Evolutionary conservation across 306 rosid genomes (phyloP), one percentile per base, ranked within the genome.

Genomic region (Coriaria nepalensis): DNA sequence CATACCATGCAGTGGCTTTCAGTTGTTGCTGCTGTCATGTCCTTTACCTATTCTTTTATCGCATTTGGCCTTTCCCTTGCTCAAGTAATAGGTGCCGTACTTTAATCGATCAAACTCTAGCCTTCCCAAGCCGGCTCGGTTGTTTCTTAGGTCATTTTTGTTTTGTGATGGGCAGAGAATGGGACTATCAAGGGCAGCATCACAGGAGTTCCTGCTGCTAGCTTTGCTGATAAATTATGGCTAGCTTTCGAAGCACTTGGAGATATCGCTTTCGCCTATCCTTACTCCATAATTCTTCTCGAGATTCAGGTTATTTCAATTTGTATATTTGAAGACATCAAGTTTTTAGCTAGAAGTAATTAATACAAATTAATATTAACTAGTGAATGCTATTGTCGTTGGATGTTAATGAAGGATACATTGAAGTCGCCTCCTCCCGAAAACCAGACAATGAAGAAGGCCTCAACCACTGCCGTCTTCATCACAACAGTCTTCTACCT

Each of bases 221-320:
- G 43, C 56, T 10, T 54, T 10, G 48, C 82, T 38, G 64, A 80
- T 29, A 83, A 83, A 70, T 62, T 74, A 58, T 80, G 94, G 94
- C 77, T 88, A 39, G 74, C 77, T 55, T 63, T 77, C 35, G 88
- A 83, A 66, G 80, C 94, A 44, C 74, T 83, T 8, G 94, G 88
- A 15, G 88, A 82, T n/a, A 83, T 79, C 50, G 94, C 94, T 33
- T 83, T 83, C 61, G 80, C 94, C 7, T 83, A 83, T 67, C 74
- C 90, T 6, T 83, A 64, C 61, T 77, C 94, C 50, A 43, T 83
- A 40, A 79, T 83, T 61, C 83, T 83, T 33, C 60, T 83, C 8
- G 94, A 83, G 65, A 83, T 83, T 68, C 86, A 83, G 93, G 93
- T 75, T 29, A 14, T n/a, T n/a, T n/a, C n/a, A n/a, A n/a, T n/a